Conservation (phyloP, 768 basidiomycete genomes). For the Xerocomus brunneocitrinus region DNA sequence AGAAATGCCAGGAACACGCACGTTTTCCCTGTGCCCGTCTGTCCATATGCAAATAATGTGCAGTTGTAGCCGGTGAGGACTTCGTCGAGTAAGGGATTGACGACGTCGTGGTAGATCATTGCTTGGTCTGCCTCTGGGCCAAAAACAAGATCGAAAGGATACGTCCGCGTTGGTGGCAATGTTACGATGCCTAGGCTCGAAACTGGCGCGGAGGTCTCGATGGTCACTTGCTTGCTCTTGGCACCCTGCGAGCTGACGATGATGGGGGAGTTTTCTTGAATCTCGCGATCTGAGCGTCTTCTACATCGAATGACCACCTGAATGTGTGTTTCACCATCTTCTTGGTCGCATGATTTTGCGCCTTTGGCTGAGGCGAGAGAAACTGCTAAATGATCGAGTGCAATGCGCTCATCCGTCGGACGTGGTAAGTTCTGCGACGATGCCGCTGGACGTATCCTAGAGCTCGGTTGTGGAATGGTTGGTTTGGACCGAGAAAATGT, state of each 20-base stretch:
- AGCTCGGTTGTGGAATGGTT: slow-evolving; percentile 27
- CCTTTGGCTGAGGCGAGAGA: slow-evolving; percentile 21
- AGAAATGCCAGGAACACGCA: slow-evolving; percentile 38
- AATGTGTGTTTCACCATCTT: slow-evolving; percentile 76
- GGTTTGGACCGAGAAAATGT: slow-evolving; percentile 42
- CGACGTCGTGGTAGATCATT: slow-evolving; percentile 90
- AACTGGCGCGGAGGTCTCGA: slow-evolving; percentile 69
- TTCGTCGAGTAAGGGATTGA: slow-evolving; percentile 87
- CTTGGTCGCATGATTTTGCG: slow-evolving; percentile 26
- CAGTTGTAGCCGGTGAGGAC: slow-evolving; percentile 97
- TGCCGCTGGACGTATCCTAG: slow-evolving; percentile 46
- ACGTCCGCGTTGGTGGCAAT: slow-evolving; percentile 76
- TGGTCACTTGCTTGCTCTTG: slow-evolving; percentile 68
- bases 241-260: slow-evolving; percentile 79
- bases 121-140: slow-evolving; percentile 96
- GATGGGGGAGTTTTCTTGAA: slow-evolving; percentile 81
- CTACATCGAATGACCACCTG: slow-evolving; percentile 91
- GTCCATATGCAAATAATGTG: slow-evolving; percentile 95
- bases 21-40: slow-evolving; percentile 99
- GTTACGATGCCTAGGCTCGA: slow-evolving; percentile 72
- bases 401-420: slow-evolving; percentile 17
- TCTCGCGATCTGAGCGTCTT: slow-evolving; percentile 79
- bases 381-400: slow-evolving; percentile 21
- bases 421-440: slow-evolving; percentile 28
- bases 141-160: slow-evolving; percentile 93